A percentile compares a stretch with the other conserved stretches of the same genome.
These are phyloP conservation scores for Exophiala mesophila DNA, from an alignment of 2,329 filamentous ascomycete genomes.

Conservation along the genomic window DNA sequence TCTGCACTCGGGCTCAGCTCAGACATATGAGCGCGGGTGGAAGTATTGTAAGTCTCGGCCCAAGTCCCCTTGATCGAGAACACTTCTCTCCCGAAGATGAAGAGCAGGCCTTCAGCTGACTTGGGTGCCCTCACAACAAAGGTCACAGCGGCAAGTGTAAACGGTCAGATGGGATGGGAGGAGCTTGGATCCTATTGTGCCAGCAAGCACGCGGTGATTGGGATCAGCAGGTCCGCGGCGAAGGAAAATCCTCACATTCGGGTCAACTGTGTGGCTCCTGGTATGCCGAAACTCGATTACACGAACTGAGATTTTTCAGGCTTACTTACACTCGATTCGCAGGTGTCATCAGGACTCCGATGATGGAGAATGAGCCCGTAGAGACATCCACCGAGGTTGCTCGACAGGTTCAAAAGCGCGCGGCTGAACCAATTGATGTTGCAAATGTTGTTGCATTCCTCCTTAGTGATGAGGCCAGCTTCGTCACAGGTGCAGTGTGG, in stretches of 20 bases:
- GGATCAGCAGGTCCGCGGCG: slow-evolving; percentile 1
- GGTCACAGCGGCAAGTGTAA: not conserved
- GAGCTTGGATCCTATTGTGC: not conserved
- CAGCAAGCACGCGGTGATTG: slow-evolving; percentile 3
- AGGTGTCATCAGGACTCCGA: not conserved
- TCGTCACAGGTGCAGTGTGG: slow-evolving; percentile 44
- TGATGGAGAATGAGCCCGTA: not conserved
- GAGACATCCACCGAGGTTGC: not conserved
- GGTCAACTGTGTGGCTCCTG: slow-evolving; percentile 2
- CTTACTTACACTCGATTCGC: not conserved
- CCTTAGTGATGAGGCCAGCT: slow-evolving; percentile 43
- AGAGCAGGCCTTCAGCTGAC: too few relatives aligned
- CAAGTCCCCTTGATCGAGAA: too few relatives aligned
- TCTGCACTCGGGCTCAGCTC: slow-evolving; percentile 48
- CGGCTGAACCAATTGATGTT: slow-evolving; percentile 33
- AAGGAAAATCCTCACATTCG: slow-evolving; percentile 2
- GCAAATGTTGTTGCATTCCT: slow-evolving; percentile 45
- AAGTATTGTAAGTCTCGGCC: slow-evolving; percentile 12
- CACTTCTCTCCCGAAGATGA: too few relatives aligned
- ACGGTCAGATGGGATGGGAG: slow-evolving; percentile 1
- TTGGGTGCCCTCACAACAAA: not conserved
- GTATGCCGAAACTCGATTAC: too few relatives aligned
- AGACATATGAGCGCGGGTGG: slow-evolving; percentile 31
- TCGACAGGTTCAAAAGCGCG: slow-evolving; percentile 1
- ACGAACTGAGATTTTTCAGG: too few relatives aligned